A percentile compares a stretch with the other conserved stretches of the same genome.
These are phyloP conservation scores for Hypoxylon sp. DNA, from an alignment of 2,329 filamentous ascomycete species.

Conservation along the genomic window DNA sequence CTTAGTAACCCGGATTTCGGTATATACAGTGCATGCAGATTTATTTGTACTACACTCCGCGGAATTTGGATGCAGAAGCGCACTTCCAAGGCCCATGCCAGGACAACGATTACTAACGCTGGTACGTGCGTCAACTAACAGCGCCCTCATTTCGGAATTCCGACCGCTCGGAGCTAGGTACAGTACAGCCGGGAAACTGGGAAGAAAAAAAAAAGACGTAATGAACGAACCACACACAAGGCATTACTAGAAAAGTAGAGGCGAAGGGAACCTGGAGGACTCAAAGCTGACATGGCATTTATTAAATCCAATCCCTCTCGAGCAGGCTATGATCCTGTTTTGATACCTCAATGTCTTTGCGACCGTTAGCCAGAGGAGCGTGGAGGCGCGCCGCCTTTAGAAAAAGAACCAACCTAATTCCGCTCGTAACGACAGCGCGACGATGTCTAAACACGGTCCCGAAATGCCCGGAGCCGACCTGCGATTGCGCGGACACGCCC, in stretches of 20 bases:
- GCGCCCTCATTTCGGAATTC: constrained; percentile 32
- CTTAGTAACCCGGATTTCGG: neutral
- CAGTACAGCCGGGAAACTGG: constrained; percentile 20
- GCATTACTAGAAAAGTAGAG: constrained; percentile 20
- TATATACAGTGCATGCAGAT: neutral
- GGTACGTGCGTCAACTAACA: neutral
- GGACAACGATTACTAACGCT: constrained; percentile 23
- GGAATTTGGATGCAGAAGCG: neutral
- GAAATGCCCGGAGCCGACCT: constrained; percentile 82
- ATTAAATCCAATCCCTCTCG: constrained; percentile 14
- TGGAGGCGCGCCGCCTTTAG: constrained; percentile 24
- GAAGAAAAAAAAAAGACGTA: constrained; percentile 22
- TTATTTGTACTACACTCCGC: neutral
- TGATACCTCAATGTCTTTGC: constrained; percentile 46
- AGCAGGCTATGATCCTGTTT: constrained; percentile 32
- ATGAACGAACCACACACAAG: constrained; percentile 26
- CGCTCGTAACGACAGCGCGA: constrained; percentile 8
- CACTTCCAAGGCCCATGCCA: neutral
- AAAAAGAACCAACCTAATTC: constrained; percentile 3
- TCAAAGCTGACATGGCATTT: constrained; percentile 38
- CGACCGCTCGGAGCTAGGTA: constrained; percentile 42
- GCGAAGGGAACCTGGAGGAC: constrained; percentile 1
- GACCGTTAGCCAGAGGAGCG: constrained; percentile 40
- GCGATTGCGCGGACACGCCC: constrained; percentile 78
- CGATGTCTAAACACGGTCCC: constrained; percentile 58